Base-by-base conservation (phyloP, 1,139 yeast species). In the Scheffersomyces insectosa region DNA sequence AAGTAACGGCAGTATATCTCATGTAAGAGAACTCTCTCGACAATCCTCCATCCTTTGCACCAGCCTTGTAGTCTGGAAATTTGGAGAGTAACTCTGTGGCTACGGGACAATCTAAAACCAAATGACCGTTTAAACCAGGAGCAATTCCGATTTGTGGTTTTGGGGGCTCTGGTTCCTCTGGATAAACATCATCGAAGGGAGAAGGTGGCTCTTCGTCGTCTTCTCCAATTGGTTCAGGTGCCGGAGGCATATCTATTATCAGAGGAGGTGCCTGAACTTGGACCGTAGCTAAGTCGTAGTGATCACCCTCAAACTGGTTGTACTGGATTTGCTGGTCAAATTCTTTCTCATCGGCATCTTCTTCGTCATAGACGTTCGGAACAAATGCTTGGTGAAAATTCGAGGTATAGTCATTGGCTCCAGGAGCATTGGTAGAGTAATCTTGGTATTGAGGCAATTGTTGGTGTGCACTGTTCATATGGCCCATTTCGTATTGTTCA, bases 1-100 rank as follows among this genome's bases (percentile, higher is more conserved):
- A 74, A 2, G 79, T 74, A 7, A 72, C 77, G 10, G 79, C 79
- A 1, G 78, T 70, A 54, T 74, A 74, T 59, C 79, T 63, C 79
- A 74, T 73, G 52, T 71, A 72, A 14, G 77, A 68, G 49, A 74
- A 73, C 49, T 74, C 79, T 59, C 79, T 60, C 9, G 73, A 62
- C 42, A 72, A 62, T 1, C 77, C 77, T 9, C 75, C 75, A 47
- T 72, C 75, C 43, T 65, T 64, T 23, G 55, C 59, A 5, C 51
- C 60, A 3, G 62, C 54, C 20, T 59, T 53, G 48, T 72, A 73
- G 47, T 72, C 77, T 13, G 75, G 78, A 46, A 70, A 74, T 45
- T 73, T 74, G 12, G 71, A 55, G 43, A 73, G 63, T 41, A 74
- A 62, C 49, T 72, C 78, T 16, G 75, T 68, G 3, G 79, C 79